Percentiles rank a stretch among this genome's conserved stretches.
Evolutionary conservation across 768 basidiomycete genomes (phyloP).

Genomic region (Lentinula edodes): DNA sequence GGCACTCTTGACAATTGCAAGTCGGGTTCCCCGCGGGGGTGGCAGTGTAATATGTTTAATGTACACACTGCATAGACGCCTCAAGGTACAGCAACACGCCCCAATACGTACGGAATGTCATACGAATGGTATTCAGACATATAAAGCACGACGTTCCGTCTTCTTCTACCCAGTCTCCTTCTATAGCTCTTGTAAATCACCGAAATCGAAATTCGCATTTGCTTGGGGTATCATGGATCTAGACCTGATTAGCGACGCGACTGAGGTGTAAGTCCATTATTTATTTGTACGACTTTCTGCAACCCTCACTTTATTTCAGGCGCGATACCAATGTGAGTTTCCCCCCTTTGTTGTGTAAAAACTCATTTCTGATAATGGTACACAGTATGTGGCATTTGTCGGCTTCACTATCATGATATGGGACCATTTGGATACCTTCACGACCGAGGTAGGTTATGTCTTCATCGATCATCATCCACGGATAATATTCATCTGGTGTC

Average conservation of each 20-base stretch:
- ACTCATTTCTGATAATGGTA: too few species aligned
- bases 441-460: not conserved
- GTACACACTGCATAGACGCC: too few species aligned
- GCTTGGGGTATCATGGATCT: not conserved
- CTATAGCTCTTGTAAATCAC: too few species aligned
- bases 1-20: too few species aligned
- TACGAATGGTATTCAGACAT: too few species aligned
- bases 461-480: not conserved
- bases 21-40: not conserved
- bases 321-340: not conserved
- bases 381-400: not conserved
- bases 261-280: not conserved
- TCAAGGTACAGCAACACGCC: too few species aligned
- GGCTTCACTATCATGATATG: slow-evolving; percentile 1
- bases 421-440: slow-evolving; percentile 2
- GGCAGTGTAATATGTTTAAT: not conserved
- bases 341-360: too few species aligned
- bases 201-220: too few species aligned
- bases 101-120: too few species aligned
- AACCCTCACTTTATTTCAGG: not conserved
- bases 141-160: too few species aligned
- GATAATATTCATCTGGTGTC: not conserved
- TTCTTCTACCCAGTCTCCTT: too few species aligned
- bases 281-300: not conserved
- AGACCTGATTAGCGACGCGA: not conserved